phyloP scores from a whole-genome alignment of 768 basidiomycete genomes.

The Terana coerulea region DNA sequence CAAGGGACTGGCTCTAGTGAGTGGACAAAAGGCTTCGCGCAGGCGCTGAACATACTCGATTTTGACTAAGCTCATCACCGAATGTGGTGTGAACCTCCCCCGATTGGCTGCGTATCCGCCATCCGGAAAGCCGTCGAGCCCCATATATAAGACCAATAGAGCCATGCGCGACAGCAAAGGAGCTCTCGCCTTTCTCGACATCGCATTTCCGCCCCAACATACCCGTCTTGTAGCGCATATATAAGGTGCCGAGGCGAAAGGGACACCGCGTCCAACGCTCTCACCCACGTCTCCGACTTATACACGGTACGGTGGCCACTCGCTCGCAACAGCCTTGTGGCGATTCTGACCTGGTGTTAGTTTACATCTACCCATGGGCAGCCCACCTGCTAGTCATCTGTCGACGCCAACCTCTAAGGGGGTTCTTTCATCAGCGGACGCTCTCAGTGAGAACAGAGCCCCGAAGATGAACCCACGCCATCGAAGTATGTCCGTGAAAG shows the following conservation, averaged over 20 bases:
- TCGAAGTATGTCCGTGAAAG: conserved; percentile 2
- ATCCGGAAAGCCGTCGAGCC: not conserved
- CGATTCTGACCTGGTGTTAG: not conserved
- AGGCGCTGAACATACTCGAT: conserved; percentile 14
- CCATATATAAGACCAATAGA: conserved; percentile 15
- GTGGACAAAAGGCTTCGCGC: conserved; percentile 14
- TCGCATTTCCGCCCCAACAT: not conserved
- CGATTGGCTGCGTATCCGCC: conserved; percentile 9
- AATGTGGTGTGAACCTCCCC: conserved; percentile 6
- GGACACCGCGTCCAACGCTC: not conserved
- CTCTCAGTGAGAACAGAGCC: not conserved
- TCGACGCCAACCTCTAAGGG: not conserved
- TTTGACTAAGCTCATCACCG: conserved; percentile 14
- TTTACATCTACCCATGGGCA: conserved; percentile 13
- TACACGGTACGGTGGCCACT: conserved; percentile 1
- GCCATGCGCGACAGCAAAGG: not conserved
- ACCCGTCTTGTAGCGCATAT: too few relatives aligned
- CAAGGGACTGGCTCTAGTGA: conserved; percentile 4
- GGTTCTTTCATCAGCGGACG: not conserved
- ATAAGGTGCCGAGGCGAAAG: not conserved
- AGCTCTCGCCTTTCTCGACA: not conserved
- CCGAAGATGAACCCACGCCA: not conserved
- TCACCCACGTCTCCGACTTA: not conserved
- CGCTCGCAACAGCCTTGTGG: too few relatives aligned
- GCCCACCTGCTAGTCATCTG: not conserved